Evolutionary conservation across 306 rosid genomes (phyloP), one percentile per base, ranked within the genome.

Genomic region (Benincasa hispida): DNA sequence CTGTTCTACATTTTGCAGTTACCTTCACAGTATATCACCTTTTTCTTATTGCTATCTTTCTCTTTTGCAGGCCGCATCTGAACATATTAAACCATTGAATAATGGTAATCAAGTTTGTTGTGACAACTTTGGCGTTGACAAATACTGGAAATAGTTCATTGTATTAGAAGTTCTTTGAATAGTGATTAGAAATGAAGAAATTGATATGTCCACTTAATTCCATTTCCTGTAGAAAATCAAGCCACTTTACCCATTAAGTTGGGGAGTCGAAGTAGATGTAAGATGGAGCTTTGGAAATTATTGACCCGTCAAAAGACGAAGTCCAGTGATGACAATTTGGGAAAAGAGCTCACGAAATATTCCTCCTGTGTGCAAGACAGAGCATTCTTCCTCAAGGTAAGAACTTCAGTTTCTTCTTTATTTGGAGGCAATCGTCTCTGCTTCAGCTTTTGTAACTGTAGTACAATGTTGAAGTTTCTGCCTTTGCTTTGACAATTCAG

Each of bases 181-280:
- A 68, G 73, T 58, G 93, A 86, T 81, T 79, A 58, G 66, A 87
- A 77, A 59, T 15, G 37, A 48, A n/a, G 81, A 77, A 53, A 77
- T 62, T 66, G 91, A 85, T 83, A 37, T 80, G 61, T 25, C 48
- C 4, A 62, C 77, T 74, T 84, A 75, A 84, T 84, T 41, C 78
- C 81, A 87, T 77, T 56, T 84, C 82, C 85, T 77, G 85, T 73
- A 59, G 65, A 78, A 47, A 82, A 76, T 74, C 85, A 85, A 76
- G 84, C 72, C 76, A 80, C 76, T 80, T 85, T 89, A 55, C 81
- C 88, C 53, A 76, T 74, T 51, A 90, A 85, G 82, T 87, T 51
- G 79, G 81, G 79, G 81, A 86, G 88, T 59, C 81, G 78, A 83
- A 88, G 89, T 72, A 90, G 86, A 60, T 87, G 91, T 1, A 94